Evolutionary conservation across 2,329 filamentous ascomycete genomes (phyloP).

Genomic region (Diaporthe capsici): DNA sequence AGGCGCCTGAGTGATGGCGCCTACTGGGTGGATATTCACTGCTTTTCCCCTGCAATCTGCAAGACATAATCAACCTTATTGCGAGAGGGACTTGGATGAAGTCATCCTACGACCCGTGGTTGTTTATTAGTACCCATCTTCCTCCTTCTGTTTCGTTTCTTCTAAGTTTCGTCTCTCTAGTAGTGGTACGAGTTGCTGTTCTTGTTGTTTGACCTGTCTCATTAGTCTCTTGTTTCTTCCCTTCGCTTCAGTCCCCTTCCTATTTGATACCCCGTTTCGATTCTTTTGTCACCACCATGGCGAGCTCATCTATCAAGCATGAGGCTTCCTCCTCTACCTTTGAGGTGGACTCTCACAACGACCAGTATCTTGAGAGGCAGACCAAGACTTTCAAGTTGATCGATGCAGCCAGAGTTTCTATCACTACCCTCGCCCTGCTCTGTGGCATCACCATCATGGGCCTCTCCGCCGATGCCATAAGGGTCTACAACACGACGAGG

Average conservation of each 20-base stretch:
- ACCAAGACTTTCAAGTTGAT: constrained; percentile 56
- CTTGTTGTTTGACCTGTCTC: constrained; percentile 14
- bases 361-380: constrained; percentile 51
- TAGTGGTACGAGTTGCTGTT: not conserved
- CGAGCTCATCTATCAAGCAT: constrained; percentile 37
- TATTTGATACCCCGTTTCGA: constrained; percentile 25
- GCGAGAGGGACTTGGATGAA: not conserved
- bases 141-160: constrained; percentile 35
- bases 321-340: constrained; percentile 60
- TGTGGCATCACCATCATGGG: constrained; percentile 67
- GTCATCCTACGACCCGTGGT: not conserved
- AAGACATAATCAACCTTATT: constrained; percentile 3
- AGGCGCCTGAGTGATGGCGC: not conserved
- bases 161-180: constrained; percentile 1
- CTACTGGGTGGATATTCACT: not conserved
- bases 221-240: constrained; percentile 8
- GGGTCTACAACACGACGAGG: constrained; percentile 69
- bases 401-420: constrained; percentile 60
- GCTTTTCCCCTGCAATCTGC: constrained; percentile 27
- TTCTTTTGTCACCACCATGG: constrained; percentile 32
- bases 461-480: constrained; percentile 67
- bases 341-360: constrained; percentile 59
- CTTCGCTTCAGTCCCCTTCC: not conserved
- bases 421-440: constrained; percentile 65
- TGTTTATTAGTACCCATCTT: constrained; percentile 10